Conservation (phyloP, 176 grass and related monocot species). For the Hordeum marinum region DNA sequence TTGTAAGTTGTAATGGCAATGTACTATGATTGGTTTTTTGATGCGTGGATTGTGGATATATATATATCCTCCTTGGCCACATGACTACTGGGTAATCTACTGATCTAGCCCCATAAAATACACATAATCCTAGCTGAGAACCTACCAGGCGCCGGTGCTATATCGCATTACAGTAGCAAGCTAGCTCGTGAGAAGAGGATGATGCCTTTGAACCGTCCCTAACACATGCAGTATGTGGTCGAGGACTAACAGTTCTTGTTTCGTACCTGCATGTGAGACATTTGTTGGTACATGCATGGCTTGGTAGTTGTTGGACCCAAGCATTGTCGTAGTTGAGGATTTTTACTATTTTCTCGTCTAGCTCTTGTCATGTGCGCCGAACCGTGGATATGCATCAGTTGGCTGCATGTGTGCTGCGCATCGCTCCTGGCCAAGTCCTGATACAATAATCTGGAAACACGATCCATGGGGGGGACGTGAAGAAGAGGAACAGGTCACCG, state of each 20-base stretch:
- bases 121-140: not conserved
- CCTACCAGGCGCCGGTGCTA: not conserved
- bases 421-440: not conserved
- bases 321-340: not conserved
- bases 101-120: not conserved
- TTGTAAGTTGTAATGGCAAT: not conserved
- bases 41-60: not conserved
- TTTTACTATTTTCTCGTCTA: not conserved
- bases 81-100: not conserved
- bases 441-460: not conserved
- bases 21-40: not conserved
- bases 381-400: not conserved
- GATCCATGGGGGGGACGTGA: not conserved
- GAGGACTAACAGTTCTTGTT: conserved; percentile 23
- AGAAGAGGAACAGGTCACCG: not conserved
- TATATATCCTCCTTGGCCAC: conserved; percentile 16
- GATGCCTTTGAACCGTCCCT: not conserved
- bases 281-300: conserved; percentile 31
- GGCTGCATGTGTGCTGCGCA: not conserved
- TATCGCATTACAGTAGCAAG: not conserved
- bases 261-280: not conserved
- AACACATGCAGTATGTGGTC: not conserved
- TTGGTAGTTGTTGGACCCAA: conserved; percentile 23
- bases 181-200: conserved; percentile 18
- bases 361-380: not conserved